Conservation (phyloP, 148 eudicot species). For the Heliosperma pusillum region DNA sequence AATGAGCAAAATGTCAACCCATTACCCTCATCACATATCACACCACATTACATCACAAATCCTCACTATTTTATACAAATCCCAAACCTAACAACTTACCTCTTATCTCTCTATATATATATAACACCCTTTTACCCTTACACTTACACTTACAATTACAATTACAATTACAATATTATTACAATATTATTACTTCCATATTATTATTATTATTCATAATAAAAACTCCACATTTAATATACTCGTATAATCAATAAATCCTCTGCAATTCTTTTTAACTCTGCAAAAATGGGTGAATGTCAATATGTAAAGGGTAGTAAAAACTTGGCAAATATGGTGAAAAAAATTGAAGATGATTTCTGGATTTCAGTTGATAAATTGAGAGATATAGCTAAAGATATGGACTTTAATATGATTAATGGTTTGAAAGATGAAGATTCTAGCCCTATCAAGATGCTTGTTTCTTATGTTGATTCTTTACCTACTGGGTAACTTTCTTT, state of each 20-base stretch:
- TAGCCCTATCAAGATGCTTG: slow-evolving; percentile 37
- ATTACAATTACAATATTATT: too few species aligned
- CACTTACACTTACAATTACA: too few species aligned
- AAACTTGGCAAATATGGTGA: slow-evolving; percentile 20
- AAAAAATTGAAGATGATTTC: slow-evolving; percentile 24
- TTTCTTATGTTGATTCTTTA: slow-evolving; percentile 36
- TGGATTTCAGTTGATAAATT: slow-evolving; percentile 17
- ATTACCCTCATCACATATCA: neutral
- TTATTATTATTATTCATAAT: too few species aligned
- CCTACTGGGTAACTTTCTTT: slow-evolving; percentile 33
- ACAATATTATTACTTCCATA: too few species aligned
- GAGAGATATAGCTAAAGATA: slow-evolving; percentile 26
- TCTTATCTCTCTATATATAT: too few species aligned
- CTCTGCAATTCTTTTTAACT: neutral
- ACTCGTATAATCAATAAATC: too few species aligned
- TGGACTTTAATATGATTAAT: slow-evolving; percentile 29
- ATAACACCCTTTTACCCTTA: too few species aligned
- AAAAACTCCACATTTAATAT: too few species aligned
- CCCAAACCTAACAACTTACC: too few species aligned
- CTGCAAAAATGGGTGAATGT: slow-evolving; percentile 20
- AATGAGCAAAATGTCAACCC: slow-evolving; percentile 25
- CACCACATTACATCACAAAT: neutral
- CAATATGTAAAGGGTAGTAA: neutral
- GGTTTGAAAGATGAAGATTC: slow-evolving; percentile 30
- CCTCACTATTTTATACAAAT: too few species aligned